phyloP scores from a whole-genome alignment of 495 filamentous ascomycete genomes.

The Penicillium canariense region DNA sequence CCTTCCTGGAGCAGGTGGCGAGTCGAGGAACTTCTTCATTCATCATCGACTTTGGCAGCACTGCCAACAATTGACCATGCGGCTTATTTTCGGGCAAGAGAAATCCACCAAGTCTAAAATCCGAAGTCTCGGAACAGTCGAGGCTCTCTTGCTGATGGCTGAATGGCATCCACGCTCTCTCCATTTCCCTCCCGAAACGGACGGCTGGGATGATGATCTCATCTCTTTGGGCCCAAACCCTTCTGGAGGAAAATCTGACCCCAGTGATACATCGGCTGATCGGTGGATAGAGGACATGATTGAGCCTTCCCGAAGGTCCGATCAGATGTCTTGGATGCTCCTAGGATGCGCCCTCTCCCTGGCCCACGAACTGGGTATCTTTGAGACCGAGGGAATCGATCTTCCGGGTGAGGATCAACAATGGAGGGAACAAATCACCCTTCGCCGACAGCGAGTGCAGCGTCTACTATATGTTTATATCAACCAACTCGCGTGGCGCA shows the following conservation, averaged over 20 bases:
- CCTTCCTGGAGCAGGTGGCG: conserved; percentile 50
- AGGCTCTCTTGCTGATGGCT: conserved; percentile 52
- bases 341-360: conserved; percentile 52
- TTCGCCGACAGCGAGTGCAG: conserved; percentile 44
- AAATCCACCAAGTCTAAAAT: conserved; percentile 43
- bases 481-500: conserved; percentile 52
- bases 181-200: conserved; percentile 52
- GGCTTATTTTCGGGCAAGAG: conserved; percentile 52
- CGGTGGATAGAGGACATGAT: conserved; percentile 49
- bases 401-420: conserved; percentile 25
- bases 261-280: conserved; percentile 27
- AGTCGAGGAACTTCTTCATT: conserved; percentile 54
- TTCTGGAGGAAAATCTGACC: conserved; percentile 16
- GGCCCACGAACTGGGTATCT: conserved; percentile 50
- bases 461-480: conserved; percentile 53
- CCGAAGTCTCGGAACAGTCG: conserved; percentile 51
- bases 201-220: conserved; percentile 49
- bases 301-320: conserved; percentile 51
- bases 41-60: conserved; percentile 55
- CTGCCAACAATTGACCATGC: conserved; percentile 50
- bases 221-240: conserved; percentile 23
- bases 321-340: conserved; percentile 59
- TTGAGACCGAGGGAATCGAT: conserved; percentile 39
- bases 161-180: conserved; percentile 56
- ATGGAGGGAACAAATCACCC: conserved; percentile 36